phyloP scores from a whole-genome alignment of 352 stramenopile species.

The Phytophthora agathidicida region DNA sequence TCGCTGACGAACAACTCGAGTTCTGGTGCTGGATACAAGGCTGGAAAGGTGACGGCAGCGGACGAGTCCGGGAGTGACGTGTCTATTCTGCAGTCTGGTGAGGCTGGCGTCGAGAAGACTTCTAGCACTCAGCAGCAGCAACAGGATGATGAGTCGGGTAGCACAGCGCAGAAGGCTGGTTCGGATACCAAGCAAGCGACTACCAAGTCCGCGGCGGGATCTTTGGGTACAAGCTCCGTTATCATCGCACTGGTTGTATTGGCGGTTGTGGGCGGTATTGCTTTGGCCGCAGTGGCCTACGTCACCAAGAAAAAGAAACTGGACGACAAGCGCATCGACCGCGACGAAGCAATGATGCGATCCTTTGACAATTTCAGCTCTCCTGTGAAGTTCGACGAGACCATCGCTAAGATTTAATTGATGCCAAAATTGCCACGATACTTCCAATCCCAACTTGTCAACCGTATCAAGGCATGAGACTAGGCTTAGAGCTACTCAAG shows the following conservation, averaged over 20 bases:
- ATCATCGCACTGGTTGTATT: conserved; percentile 29
- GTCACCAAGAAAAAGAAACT: conserved; percentile 38
- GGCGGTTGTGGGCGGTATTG: conserved; percentile 26
- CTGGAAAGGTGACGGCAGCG: conserved; percentile 27
- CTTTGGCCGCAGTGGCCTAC: conserved; percentile 29
- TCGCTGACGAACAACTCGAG: conserved; percentile 18
- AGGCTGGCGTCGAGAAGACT: conserved; percentile 30
- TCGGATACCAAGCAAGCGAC: conserved; percentile 27
- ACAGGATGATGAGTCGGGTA: conserved; percentile 9
- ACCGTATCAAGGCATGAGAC: conserved; percentile 1
- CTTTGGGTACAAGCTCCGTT: conserved; percentile 28
- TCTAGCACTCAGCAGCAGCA: conserved; percentile 12
- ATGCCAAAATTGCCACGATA: neutral
- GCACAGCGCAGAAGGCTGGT: conserved; percentile 17
- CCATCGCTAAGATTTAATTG: conserved; percentile 46
- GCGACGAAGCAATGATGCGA: conserved; percentile 21
- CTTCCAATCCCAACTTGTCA: neutral
- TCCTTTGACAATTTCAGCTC: conserved; percentile 40
- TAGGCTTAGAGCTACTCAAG: neutral
- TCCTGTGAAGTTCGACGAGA: conserved; percentile 29
- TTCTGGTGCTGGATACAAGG: conserved; percentile 8
- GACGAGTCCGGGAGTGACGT: conserved; percentile 26
- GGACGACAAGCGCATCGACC: conserved; percentile 32
- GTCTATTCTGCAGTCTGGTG: conserved; percentile 40
- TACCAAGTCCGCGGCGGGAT: conserved; percentile 15